Evolutionary conservation across 2,329 filamentous ascomycete species (phyloP).

Genomic region (Sporothrix pallida): DNA sequence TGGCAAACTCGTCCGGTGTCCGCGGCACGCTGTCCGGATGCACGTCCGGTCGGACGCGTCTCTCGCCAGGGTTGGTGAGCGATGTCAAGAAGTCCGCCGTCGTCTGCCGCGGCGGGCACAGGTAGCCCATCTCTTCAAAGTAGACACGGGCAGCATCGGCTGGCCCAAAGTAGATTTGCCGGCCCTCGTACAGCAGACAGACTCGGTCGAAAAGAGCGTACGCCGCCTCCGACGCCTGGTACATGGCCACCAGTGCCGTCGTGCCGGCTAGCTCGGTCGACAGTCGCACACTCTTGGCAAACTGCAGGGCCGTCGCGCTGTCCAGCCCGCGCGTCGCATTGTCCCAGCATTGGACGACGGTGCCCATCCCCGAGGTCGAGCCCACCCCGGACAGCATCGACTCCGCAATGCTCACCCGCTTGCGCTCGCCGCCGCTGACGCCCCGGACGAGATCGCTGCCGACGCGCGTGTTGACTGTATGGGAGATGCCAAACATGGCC

Average conservation of each 20-base stretch:
- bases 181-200: conserved; percentile 70
- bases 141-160: conserved; percentile 66
- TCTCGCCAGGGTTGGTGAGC: conserved; percentile 73
- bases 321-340: conserved; percentile 71
- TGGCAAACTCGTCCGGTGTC: conserved; percentile 66
- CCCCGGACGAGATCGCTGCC: conserved; percentile 70
- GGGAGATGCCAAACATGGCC: conserved; percentile 76
- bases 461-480: conserved; percentile 74
- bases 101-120: conserved; percentile 63
- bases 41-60: conserved; percentile 68
- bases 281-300: conserved; percentile 66
- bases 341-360: conserved; percentile 70
- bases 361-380: conserved; percentile 49
- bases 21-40: conserved; percentile 59
- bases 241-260: conserved; percentile 68
- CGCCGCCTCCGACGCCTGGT: conserved; percentile 70
- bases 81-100: conserved; percentile 80
- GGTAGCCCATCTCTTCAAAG: conserved; percentile 72
- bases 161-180: conserved; percentile 70
- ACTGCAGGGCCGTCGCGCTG: conserved; percentile 68
- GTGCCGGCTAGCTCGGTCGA: conserved; percentile 68
- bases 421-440: conserved; percentile 69
- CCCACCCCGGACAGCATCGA: conserved; percentile 58
- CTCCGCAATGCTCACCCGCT: conserved; percentile 78
- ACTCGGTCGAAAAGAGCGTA: conserved; percentile 73